phyloP scores from a whole-genome alignment of 2,329 filamentous ascomycete species.

The Penicillium sumatraense region DNA sequence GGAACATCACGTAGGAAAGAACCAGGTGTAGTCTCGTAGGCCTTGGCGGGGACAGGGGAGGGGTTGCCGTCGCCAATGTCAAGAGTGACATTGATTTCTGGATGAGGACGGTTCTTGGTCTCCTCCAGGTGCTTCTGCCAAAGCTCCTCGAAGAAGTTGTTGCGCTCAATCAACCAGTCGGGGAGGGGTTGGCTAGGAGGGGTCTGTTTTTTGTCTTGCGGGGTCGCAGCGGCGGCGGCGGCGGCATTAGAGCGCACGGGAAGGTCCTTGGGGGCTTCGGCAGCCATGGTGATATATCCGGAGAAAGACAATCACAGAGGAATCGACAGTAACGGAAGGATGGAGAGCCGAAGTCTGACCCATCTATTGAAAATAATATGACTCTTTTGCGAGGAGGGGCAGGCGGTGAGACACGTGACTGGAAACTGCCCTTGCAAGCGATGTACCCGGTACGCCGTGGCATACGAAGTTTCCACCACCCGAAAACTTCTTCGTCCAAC shows the following conservation, averaged over 20 bases:
- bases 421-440: slow-evolving; percentile 42
- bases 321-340: slow-evolving; percentile 26
- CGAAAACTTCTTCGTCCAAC: slow-evolving; percentile 45
- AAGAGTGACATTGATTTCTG: slow-evolving; percentile 55
- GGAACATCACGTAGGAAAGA: slow-evolving; percentile 78
- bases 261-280: slow-evolving; percentile 35
- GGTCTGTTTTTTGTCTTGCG: slow-evolving; percentile 36
- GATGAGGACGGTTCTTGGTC: slow-evolving; percentile 57
- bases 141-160: slow-evolving; percentile 85
- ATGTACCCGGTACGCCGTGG: slow-evolving; percentile 44
- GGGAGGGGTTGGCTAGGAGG: slow-evolving; percentile 56
- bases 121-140: slow-evolving; percentile 84
- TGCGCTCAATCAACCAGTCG: slow-evolving; percentile 79
- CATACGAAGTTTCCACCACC: slow-evolving; percentile 44
- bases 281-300: slow-evolving; percentile 11
- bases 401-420: slow-evolving; percentile 42
- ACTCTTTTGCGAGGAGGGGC: slow-evolving; percentile 20
- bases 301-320: slow-evolving; percentile 19
- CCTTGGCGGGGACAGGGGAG: slow-evolving; percentile 63
- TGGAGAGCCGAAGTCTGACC: not conserved
- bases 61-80: slow-evolving; percentile 48
- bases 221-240: slow-evolving; percentile 38
- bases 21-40: slow-evolving; percentile 90
- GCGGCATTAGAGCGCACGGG: slow-evolving; percentile 40
- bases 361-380: slow-evolving; percentile 23